Conservation (phyloP, 441 rosid species). For the Corymbia citriodora region DNA sequence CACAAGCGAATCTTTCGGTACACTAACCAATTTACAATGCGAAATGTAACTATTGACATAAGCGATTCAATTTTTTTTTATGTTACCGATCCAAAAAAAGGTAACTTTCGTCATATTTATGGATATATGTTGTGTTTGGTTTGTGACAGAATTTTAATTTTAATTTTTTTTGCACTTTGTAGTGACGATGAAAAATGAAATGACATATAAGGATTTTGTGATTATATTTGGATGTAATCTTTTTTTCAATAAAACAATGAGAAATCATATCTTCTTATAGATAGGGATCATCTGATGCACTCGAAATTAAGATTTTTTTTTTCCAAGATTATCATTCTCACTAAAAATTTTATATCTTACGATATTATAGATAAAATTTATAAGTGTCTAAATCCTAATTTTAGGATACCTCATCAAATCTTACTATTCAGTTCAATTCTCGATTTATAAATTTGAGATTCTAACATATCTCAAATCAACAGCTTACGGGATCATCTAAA, state of each 20-base stretch:
- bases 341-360: neutral
- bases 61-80: neutral
- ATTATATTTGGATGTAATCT: neutral
- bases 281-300: neutral
- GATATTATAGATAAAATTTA: neutral
- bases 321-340: neutral
- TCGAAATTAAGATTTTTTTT: neutral
- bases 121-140: neutral
- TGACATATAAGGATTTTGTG: neutral
- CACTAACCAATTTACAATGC: too few species aligned
- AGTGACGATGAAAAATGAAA: neutral
- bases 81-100: neutral
- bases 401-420: too few species aligned
- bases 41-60: neutral
- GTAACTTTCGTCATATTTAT: neutral
- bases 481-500: neutral
- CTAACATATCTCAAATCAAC: neutral
- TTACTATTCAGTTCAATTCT: too few species aligned
- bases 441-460: neutral
- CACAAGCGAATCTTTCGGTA: neutral
- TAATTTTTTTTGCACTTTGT: neutral
- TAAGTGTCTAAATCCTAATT: too few species aligned
- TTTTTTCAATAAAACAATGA: neutral
- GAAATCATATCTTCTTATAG: neutral
- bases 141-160: neutral